Percentiles rank a stretch among this genome's conserved stretches.
These are phyloP conservation scores for Vicia villosa DNA, from an alignment of 306 rosid species.

Conservation along the genomic window DNA sequence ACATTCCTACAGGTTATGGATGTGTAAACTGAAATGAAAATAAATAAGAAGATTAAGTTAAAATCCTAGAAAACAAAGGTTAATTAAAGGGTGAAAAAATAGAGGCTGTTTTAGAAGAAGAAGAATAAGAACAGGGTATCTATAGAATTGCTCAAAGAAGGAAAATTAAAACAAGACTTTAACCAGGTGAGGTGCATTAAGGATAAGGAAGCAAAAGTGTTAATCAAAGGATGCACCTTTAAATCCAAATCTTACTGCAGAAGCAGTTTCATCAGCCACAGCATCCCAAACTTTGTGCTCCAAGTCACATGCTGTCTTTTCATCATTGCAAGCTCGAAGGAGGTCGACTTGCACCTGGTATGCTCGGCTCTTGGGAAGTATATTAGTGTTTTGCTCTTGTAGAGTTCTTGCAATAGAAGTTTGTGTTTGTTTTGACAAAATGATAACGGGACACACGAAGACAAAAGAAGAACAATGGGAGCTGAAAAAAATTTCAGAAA, in stretches of 20 bases:
- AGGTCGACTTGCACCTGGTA: slow-evolving; percentile 97
- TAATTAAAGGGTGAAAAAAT: neutral
- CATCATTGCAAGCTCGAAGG: slow-evolving; percentile 85
- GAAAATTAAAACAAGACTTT: no score
- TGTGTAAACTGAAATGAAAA: neutral
- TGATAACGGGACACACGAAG: no score
- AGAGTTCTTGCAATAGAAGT: no score
- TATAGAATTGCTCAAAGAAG: neutral
- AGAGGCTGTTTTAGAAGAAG: neutral
- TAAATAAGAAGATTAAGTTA: neutral
- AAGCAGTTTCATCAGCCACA: slow-evolving; percentile 95
- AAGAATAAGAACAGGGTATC: neutral
- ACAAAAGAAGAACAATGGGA: no score
- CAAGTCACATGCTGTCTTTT: slow-evolving; percentile 59
- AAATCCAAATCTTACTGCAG: slow-evolving; percentile 88
- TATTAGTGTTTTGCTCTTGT: no score
- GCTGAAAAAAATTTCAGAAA: no score
- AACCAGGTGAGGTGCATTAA: no score
- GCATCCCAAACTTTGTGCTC: slow-evolving; percentile 89
- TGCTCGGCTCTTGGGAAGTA: no score
- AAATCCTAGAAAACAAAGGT: neutral
- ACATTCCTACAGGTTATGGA: slow-evolving; percentile 1
- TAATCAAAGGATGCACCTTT: slow-evolving; percentile 59
- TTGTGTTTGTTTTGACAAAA: no score
- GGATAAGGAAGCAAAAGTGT: neutral